Evolutionary conservation across 768 basidiomycete species (phyloP).

Genomic region (Leccinum arenicola): DNA sequence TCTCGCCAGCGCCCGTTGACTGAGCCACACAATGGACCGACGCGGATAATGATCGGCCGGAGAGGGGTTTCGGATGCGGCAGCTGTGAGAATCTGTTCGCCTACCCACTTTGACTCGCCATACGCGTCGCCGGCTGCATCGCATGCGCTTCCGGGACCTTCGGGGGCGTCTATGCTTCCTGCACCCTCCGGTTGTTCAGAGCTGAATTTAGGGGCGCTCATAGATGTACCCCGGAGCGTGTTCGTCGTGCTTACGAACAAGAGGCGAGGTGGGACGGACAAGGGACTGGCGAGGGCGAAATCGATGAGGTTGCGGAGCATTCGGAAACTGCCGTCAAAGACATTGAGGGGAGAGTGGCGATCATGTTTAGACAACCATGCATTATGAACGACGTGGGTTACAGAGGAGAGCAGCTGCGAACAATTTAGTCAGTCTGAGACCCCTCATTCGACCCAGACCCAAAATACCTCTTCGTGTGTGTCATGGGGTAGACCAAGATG

Average conservation of each 20-base stretch:
- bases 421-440: neutral
- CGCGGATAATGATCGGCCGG: slow-evolving; percentile 32
- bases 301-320: slow-evolving; percentile 34
- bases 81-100: slow-evolving; percentile 22
- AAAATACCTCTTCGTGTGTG: slow-evolving; percentile 26
- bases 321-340: slow-evolving; percentile 9
- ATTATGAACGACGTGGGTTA: slow-evolving; percentile 40
- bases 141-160: slow-evolving; percentile 3
- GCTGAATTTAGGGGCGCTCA: neutral
- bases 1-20: slow-evolving; percentile 39
- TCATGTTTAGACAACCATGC: slow-evolving; percentile 14
- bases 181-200: neutral
- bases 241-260: slow-evolving; percentile 33
- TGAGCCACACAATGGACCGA: slow-evolving; percentile 38
- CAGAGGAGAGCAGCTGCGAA: slow-evolving; percentile 19
- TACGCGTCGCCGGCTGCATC: slow-evolving; percentile 12
- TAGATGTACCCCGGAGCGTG: slow-evolving; percentile 1
- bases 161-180: neutral
- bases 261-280: slow-evolving; percentile 27
- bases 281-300: slow-evolving; percentile 34
- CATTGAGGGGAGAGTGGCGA: slow-evolving; percentile 1
- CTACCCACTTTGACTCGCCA: slow-evolving; percentile 23
- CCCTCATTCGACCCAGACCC: neutral
- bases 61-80: slow-evolving; percentile 18
- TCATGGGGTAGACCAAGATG: slow-evolving; percentile 28